phyloP scores from a whole-genome alignment of 768 basidiomycete species.

The Brasilioporus rufonigricans region DNA sequence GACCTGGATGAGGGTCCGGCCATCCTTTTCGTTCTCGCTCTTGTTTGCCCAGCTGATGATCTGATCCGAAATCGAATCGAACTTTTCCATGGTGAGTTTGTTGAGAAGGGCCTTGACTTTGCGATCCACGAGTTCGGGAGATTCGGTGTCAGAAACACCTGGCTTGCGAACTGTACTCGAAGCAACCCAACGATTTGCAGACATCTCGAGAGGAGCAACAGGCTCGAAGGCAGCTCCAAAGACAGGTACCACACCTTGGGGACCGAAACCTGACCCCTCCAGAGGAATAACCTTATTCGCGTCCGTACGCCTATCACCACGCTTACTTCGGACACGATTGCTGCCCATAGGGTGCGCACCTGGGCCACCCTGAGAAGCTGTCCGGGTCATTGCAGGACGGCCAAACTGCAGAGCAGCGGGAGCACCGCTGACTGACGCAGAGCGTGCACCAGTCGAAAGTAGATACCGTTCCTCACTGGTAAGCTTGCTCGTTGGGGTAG shows the following conservation, averaged over 20 bases:
- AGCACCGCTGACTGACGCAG: constrained; percentile 55
- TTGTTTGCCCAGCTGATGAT: constrained; percentile 96
- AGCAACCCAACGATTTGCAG: constrained; percentile 84
- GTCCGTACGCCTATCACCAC: constrained; percentile 76
- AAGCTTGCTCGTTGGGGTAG: constrained; percentile 51
- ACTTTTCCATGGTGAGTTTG: constrained; percentile 95
- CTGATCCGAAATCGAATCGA: constrained; percentile 93
- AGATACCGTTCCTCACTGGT: constrained; percentile 71
- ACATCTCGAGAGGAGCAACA: constrained; percentile 70
- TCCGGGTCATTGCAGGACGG: constrained; percentile 66
- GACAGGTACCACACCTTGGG: constrained; percentile 28
- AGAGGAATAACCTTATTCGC: constrained; percentile 39
- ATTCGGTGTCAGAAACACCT: constrained; percentile 48
- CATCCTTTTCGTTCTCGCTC: constrained; percentile 89
- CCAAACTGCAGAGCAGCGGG: constrained; percentile 47
- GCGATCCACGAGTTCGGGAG: constrained; percentile 85
- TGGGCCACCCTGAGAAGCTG: constrained; percentile 62
- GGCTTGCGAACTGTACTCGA: constrained; percentile 43
- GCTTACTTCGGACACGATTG: constrained; percentile 73
- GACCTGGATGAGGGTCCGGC: constrained; percentile 91
- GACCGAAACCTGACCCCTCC: constrained; percentile 36
- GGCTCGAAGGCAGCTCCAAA: constrained; percentile 50
- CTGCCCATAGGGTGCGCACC: constrained; percentile 47
- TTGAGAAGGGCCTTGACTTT: constrained; percentile 92
- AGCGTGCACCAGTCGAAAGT: constrained; percentile 42